Conservation (phyloP, 2,329 filamentous ascomycete genomes). For the Septoria petroselini region DNA sequence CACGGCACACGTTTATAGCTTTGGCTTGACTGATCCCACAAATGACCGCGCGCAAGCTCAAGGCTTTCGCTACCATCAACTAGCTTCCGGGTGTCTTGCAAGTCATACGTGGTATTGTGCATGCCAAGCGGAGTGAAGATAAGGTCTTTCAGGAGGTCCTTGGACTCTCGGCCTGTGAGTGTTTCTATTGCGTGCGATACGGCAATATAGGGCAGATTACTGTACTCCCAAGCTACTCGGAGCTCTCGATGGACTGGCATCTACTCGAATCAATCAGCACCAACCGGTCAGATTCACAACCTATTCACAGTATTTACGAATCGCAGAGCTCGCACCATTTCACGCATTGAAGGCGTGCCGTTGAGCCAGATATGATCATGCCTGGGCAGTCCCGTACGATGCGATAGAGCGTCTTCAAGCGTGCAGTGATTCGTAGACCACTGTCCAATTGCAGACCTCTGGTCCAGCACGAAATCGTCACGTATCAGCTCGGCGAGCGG, state of each 20-base stretch:
- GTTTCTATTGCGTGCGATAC: conserved; percentile 49
- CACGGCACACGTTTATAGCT: conserved; percentile 13
- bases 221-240: conserved; percentile 49
- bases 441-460: conserved; percentile 19
- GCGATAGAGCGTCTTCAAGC: conserved; percentile 38
- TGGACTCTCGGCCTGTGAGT: conserved; percentile 39
- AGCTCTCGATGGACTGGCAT: conserved; percentile 40
- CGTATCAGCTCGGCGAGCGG: conserved; percentile 38
- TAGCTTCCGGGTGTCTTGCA: conserved; percentile 34
- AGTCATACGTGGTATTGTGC: conserved; percentile 40
- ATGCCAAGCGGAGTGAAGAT: conserved; percentile 46
- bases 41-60: conserved; percentile 27
- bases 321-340: conserved; percentile 44
- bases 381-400: conserved; percentile 39
- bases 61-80: conserved; percentile 10
- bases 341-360: conserved; percentile 34
- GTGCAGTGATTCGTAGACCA: conserved; percentile 34
- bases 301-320: conserved; percentile 35
- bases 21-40: conserved; percentile 23
- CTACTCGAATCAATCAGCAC: neutral
- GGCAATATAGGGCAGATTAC: conserved; percentile 53
- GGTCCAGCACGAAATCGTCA: conserved; percentile 38
- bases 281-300: neutral
- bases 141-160: conserved; percentile 35
- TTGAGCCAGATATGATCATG: conserved; percentile 33